These are phyloP conservation scores for Starmerella etchellsii DNA, from an alignment of 805 yeast genomes.

Conservation along the genomic window DNA sequence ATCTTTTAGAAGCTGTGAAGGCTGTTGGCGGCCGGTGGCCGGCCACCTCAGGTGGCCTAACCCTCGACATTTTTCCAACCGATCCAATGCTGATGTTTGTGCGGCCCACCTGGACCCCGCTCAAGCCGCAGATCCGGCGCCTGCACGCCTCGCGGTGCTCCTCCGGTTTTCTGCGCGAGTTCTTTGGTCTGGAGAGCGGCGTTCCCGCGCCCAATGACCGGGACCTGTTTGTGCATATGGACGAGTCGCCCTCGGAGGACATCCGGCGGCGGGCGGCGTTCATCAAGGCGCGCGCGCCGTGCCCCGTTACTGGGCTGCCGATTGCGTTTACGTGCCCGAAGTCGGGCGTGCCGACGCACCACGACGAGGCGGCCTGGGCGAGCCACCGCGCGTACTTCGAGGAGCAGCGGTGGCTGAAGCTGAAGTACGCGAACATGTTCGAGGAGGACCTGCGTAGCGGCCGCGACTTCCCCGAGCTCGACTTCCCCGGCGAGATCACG, in stretches of 20 bases:
- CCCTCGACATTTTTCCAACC: neutral
- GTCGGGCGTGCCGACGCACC: conserved; percentile 96
- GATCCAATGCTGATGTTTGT: too few species aligned
- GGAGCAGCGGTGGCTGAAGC: conserved; percentile 50
- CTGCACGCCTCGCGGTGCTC: conserved; percentile 29
- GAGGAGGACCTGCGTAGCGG: conserved; percentile 95
- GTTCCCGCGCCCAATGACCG: conserved; percentile 42
- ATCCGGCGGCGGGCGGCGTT: conserved; percentile 83
- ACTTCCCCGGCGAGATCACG: conserved; percentile 73
- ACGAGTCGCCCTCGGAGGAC: conserved; percentile 78
- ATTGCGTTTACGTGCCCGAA: conserved; percentile 80
- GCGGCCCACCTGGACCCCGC: neutral
- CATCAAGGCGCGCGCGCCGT: conserved; percentile 72
- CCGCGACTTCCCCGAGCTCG: conserved; percentile 88
- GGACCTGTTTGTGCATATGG: conserved; percentile 79
- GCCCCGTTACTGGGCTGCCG: conserved; percentile 77
- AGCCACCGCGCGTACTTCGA: conserved; percentile 60
- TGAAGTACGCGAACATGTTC: conserved; percentile 78
- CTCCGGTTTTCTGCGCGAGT: conserved; percentile 18
- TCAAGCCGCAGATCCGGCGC: conserved; percentile 1
- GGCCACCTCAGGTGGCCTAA: too few species aligned
- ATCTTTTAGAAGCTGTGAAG: neutral
- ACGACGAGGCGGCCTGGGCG: conserved; percentile 80
- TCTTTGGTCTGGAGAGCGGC: conserved; percentile 20
- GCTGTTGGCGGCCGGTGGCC: too few species aligned